Base-by-base conservation (phyloP, 768 basidiomycete species). In the Pleurotus djamor region DNA sequence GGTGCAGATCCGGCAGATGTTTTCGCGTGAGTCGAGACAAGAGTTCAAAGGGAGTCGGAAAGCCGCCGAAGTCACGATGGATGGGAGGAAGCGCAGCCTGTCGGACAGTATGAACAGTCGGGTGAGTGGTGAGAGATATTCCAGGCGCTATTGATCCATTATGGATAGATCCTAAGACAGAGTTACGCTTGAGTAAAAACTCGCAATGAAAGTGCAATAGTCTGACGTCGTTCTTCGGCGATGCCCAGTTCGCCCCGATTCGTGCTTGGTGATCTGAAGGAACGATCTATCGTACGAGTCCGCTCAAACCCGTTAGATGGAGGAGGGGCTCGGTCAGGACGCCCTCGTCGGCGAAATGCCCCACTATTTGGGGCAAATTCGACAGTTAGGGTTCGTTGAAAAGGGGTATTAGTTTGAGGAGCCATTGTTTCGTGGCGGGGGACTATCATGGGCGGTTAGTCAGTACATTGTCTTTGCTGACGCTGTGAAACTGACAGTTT, bases 21-120 rank as follows among this genome's bases (percentile, higher is more conserved):
- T 74, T 74, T 8, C 73, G 62, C 33, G 93, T 72, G 1, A 89
- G 60, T 8, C 67, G 70, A 3, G 74, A 80, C 10, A 87, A 59
- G 33, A 91, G 72, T 57, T 81, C 70, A 66, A 79, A 79, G 0
- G 88, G 88, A 79, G 87, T 87, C 1, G 90, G 89, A 68, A 91
- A 92, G 1, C 89, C 89, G 33, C 90, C 90, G 57, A 88, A 86
- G 14, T 75, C 84, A 44, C 76, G 76, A 60, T 83, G 72, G 64
- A 75, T 81, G 14, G 67, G 64, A 36, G 65, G 64, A 49, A 58
- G 67, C 32, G 49, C 57, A 21, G 67, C 63, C 28, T 37, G 63
- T 8, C 62, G 69, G 45, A 58, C 56, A 60, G 58, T 65, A 57
- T 69, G 63, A 52, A 41, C 52, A 38, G 66, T 68, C 32, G 56